These are phyloP conservation scores for Lentinula sp. DNA, from an alignment of 768 basidiomycete species.

Conservation along the genomic window DNA sequence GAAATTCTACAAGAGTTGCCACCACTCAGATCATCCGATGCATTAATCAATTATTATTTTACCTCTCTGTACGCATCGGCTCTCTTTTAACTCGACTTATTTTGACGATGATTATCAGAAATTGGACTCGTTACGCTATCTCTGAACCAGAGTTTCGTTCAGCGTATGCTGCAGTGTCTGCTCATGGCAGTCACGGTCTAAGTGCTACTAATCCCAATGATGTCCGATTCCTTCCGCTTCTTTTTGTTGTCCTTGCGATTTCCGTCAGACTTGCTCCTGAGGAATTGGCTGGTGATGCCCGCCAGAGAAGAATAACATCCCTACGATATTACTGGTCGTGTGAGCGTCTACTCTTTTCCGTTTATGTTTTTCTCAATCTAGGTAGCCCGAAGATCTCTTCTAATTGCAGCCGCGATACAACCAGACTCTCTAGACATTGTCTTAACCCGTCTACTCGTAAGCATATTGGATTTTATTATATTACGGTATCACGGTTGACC, in stretches of 20 bases:
- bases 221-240: conserved; percentile 81
- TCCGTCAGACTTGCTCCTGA: conserved; percentile 84
- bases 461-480: conserved; percentile 41
- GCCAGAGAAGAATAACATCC: conserved; percentile 70
- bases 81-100: conserved; percentile 9
- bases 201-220: conserved; percentile 65
- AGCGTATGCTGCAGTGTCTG: conserved; percentile 59
- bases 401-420: conserved; percentile 91
- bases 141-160: conserved; percentile 78
- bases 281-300: conserved; percentile 73
- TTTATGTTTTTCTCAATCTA: conserved; percentile 5
- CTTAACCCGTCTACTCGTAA: conserved; percentile 82
- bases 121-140: conserved; percentile 91
- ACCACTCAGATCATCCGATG: conserved; percentile 65
- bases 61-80: conserved; percentile 48
- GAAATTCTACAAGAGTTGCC: conserved; percentile 89
- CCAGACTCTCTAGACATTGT: conserved; percentile 91
- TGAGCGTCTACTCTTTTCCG: conserved; percentile 34
- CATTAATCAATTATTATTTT: conserved; percentile 82
- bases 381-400: conserved; percentile 76
- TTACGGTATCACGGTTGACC: conserved; percentile 35
- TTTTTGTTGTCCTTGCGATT: conserved; percentile 90
- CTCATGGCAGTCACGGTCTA: conserved; percentile 54
- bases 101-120: conserved; percentile 37
- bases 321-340: conserved; percentile 95